Evolutionary conservation across 2,329 filamentous ascomycete species (phyloP).

Genomic region (Claviceps africana): DNA sequence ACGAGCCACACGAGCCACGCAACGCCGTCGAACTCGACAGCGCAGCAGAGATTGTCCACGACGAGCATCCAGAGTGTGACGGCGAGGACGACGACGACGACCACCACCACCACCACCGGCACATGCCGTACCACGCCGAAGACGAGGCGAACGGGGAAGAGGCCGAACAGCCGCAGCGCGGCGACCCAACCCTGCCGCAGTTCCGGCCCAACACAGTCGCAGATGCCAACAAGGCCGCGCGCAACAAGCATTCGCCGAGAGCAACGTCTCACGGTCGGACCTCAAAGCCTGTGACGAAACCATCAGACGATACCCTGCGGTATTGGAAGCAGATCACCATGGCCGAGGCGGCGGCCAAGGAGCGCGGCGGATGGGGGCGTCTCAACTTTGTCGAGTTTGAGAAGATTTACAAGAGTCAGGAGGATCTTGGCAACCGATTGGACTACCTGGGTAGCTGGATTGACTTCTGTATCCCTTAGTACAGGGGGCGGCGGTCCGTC

Average conservation of each 20-base stretch:
- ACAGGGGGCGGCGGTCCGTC: not conserved
- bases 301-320: conserved; percentile 22
- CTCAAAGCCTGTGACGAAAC: conserved; percentile 7
- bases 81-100: not conserved
- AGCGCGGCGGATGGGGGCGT: conserved; percentile 66
- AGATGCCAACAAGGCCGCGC: conserved; percentile 8
- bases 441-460: conserved; percentile 86
- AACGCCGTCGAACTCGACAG: conserved; percentile 21
- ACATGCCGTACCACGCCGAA: not conserved
- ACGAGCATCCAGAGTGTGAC: conserved; percentile 7
- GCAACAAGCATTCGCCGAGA: not conserved
- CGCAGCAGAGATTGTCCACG: conserved; percentile 12
- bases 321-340: conserved; percentile 44
- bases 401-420: conserved; percentile 53
- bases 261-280: not conserved
- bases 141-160: conserved; percentile 11
- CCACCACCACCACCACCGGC: too few relatives aligned
- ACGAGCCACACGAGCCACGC: conserved; percentile 12
- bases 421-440: conserved; percentile 47
- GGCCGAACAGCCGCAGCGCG: conserved; percentile 13
- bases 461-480: conserved; percentile 57
- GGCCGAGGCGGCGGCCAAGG: conserved; percentile 53
- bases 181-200: conserved; percentile 54
- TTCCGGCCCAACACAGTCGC: conserved; percentile 44
- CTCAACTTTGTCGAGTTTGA: conserved; percentile 72